These are phyloP conservation scores for Zymoseptoria brevis DNA, from an alignment of 2,329 filamentous ascomycete genomes.

Conservation along the genomic window DNA sequence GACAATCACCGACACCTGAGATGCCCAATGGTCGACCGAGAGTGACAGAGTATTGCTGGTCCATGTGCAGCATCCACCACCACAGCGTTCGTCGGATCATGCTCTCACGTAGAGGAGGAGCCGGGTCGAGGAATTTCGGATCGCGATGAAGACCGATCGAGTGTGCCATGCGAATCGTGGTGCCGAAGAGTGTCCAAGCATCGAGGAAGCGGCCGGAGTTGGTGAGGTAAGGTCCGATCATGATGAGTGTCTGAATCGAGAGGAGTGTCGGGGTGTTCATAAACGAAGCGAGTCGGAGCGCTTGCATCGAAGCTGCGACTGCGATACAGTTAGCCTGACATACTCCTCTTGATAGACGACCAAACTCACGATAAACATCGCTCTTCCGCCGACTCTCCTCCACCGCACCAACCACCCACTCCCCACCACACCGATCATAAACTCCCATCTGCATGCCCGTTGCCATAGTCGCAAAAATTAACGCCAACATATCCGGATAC, in stretches of 20 bases:
- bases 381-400: conserved; percentile 31
- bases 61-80: conserved; percentile 49
- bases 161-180: conserved; percentile 42
- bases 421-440: conserved; percentile 33
- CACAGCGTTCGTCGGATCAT: conserved; percentile 39
- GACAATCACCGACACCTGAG: conserved; percentile 43
- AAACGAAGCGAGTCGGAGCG: conserved; percentile 42
- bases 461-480: conserved; percentile 42
- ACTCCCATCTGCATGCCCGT: conserved; percentile 40
- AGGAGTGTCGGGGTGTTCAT: conserved; percentile 42
- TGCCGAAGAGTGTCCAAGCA: conserved; percentile 44
- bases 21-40: conserved; percentile 43
- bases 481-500: conserved; percentile 41
- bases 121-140: conserved; percentile 39
- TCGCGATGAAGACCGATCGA: conserved; percentile 44
- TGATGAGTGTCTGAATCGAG: conserved; percentile 39
- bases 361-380: conserved; percentile 40
- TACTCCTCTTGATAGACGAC: neutral
- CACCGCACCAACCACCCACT: conserved; percentile 33
- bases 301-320: conserved; percentile 46
- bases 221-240: conserved; percentile 43
- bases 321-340: conserved; percentile 1
- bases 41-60: conserved; percentile 45
- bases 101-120: conserved; percentile 35
- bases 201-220: conserved; percentile 44